Evolutionary conservation across 192 early-diverging fungal genomes (phyloP).

Genomic region (Coemansia sp.): DNA sequence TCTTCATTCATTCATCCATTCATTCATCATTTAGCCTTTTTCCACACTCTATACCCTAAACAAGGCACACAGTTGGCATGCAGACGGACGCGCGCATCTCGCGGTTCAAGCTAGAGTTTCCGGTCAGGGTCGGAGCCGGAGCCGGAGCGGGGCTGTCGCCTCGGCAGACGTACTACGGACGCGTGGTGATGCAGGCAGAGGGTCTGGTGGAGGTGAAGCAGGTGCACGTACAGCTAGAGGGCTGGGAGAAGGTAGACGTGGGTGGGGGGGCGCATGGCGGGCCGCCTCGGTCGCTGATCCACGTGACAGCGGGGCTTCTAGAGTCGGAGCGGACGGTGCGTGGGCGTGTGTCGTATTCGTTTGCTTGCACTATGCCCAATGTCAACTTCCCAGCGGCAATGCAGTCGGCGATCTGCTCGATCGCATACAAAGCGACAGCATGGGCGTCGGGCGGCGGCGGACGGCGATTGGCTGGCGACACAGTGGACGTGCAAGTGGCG

Average conservation of each 20-base stretch:
- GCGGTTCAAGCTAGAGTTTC: slow-evolving; percentile 37
- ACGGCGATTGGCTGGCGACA: slow-evolving; percentile 15
- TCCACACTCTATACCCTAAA: neutral
- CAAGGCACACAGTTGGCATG: neutral
- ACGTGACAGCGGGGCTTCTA: slow-evolving; percentile 31
- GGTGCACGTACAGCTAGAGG: slow-evolving; percentile 44
- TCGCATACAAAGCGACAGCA: slow-evolving; percentile 31
- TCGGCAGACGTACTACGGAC: slow-evolving; percentile 42
- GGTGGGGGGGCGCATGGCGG: slow-evolving; percentile 27
- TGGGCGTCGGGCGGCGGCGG: slow-evolving; percentile 12
- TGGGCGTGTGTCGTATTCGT: slow-evolving; percentile 22
- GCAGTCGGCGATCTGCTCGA: slow-evolving; percentile 50
- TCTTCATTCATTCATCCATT: neutral
- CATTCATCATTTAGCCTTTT: neutral
- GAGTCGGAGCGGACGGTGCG: slow-evolving; percentile 13
- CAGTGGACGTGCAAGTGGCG: slow-evolving; percentile 35
- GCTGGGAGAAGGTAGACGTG: slow-evolving; percentile 50
- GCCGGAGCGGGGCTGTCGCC: slow-evolving; percentile 45
- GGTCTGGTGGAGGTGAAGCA: slow-evolving; percentile 36
- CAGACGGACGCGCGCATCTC: slow-evolving; percentile 39
- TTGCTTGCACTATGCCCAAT: slow-evolving; percentile 50
- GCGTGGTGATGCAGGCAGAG: slow-evolving; percentile 23
- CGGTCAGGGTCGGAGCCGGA: slow-evolving; percentile 17
- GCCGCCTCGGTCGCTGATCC: slow-evolving; percentile 30
- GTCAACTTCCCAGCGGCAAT: slow-evolving; percentile 49